Base-by-base conservation (phyloP, 2,329 filamentous ascomycete species). In the Diplodia intermedia region DNA sequence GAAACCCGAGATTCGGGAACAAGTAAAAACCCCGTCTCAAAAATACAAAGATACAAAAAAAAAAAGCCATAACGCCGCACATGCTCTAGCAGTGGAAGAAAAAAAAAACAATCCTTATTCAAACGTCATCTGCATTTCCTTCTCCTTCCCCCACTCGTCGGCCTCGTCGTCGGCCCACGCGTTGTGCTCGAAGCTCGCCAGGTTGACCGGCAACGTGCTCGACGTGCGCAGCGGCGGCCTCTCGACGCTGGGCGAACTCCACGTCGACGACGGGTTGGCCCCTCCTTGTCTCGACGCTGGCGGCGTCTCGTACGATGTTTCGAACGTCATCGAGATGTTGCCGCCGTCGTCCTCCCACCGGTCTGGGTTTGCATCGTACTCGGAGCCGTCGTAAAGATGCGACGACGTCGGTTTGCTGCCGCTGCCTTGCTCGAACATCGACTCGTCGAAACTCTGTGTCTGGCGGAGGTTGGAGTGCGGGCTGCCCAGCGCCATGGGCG, bases 401-500 rank as follows among this genome's bases (percentile, higher is more conserved):
- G 55, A 33, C 6, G 6, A n/a, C 50, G 66, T 74, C 72, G 26
- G 26, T 4, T 70, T 70, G 54, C 72, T 69, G 54, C 36, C 12
- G 68, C 66, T 2, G 62, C 75, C 78, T 57, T 77, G 40, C 18
- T 62, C 43, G 9, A 33, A 11, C 18, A 23, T 43, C 18, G 43
- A 33, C 23, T 62, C 75, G 63, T 82, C 79, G 69, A 78, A 79
- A 66, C 78, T 81, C 72, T 82, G 81, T 9, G 80, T 79, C 60
- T 79, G 75, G 40, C 79, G 76, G 14, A 79, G 72, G 29, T 71
- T 73, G 2, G 76, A 72, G 68, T 8, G 73, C 57, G 29, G 53
- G 29, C 4, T 73, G 56, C 80, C 87, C 68, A 97, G 86, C 77
- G 93, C 95, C 86, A 97, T 96, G 0, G 94, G 92, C 55, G 94